Evolutionary conservation across 768 basidiomycete genomes (phyloP).

Genomic region (Russula sp.): DNA sequence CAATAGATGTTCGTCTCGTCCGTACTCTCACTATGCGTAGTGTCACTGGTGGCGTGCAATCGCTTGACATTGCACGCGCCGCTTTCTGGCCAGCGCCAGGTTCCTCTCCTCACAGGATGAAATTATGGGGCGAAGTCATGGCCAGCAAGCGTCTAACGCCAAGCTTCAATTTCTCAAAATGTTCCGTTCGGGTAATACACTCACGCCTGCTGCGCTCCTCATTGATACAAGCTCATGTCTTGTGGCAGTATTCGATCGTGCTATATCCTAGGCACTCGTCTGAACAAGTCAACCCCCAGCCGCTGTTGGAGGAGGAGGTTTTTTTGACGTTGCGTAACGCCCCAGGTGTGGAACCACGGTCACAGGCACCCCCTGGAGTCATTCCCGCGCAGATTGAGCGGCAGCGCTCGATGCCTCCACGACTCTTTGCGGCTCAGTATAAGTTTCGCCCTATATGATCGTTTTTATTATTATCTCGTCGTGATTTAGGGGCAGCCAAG

Average conservation of each 20-base stretch:
- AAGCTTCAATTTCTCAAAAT: conserved; percentile 13
- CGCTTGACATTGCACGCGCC: conserved; percentile 3
- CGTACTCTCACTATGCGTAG: conserved; percentile 8
- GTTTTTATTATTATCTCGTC: too few species aligned
- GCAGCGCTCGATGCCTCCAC: background rate
- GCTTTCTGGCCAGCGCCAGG: conserved; percentile 11
- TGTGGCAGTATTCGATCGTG: conserved; percentile 9
- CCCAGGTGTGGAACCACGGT: background rate
- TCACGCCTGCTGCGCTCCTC: background rate
- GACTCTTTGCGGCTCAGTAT: background rate
- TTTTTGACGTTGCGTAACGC: conserved; percentile 22
- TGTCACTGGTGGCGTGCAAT: background rate
- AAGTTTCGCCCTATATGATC: too few species aligned
- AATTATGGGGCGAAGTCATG: conserved; percentile 12
- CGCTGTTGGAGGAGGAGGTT: conserved; percentile 23
- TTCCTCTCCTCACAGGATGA: background rate
- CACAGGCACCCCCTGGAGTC: background rate
- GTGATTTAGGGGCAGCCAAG: too few species aligned
- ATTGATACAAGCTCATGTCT: background rate
- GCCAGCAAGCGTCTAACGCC: conserved; percentile 1
- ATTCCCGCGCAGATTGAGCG: background rate
- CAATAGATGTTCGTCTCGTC: conserved; percentile 14
- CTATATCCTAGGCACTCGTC: background rate
- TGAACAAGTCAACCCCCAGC: background rate
- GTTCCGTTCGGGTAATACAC: conserved; percentile 2